Evolutionary conservation across 192 early-diverging fungal species (phyloP).

Genomic region (Gryganskiella cystojenkinii): DNA sequence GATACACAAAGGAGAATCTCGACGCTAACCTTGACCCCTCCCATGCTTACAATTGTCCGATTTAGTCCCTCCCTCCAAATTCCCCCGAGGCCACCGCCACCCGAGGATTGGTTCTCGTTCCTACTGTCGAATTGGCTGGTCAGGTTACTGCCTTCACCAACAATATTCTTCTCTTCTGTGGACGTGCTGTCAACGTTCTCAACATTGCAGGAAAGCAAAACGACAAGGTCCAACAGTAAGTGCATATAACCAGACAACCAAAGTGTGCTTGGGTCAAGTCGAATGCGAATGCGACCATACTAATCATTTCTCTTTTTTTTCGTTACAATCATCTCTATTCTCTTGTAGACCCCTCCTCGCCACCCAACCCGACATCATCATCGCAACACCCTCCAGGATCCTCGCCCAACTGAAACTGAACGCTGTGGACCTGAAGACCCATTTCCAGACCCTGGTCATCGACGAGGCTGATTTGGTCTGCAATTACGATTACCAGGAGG

Average conservation of each 20-base stretch:
- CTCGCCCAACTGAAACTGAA: constrained; percentile 80
- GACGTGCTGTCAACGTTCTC: constrained; percentile 67
- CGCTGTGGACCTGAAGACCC: constrained; percentile 37
- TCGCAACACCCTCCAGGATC: constrained; percentile 87
- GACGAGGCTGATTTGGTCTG: constrained; percentile 97
- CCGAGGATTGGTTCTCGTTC: constrained; percentile 86
- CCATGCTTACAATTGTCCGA: neutral
- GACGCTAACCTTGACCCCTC: neutral
- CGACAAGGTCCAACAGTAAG: constrained; percentile 66
- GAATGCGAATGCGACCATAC: neutral
- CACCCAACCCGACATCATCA: constrained; percentile 87
- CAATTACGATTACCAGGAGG: constrained; percentile 94
- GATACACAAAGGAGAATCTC: neutral
- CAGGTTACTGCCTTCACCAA: constrained; percentile 86
- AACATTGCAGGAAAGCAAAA: constrained; percentile 73
- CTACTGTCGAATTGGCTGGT: constrained; percentile 94
- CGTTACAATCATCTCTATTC: neutral
- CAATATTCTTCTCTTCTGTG: constrained; percentile 79
- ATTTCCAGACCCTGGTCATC: constrained; percentile 85
- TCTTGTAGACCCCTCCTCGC: constrained; percentile 76
- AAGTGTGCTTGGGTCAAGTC: neutral
- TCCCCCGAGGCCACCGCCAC: constrained; percentile 51
- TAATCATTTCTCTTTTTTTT: neutral
- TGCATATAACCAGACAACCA: neutral
- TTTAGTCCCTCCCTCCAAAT: constrained; percentile 48